phyloP scores from a whole-genome alignment of 2,329 filamentous ascomycete species.

The Blastomyces emzantsi region DNA sequence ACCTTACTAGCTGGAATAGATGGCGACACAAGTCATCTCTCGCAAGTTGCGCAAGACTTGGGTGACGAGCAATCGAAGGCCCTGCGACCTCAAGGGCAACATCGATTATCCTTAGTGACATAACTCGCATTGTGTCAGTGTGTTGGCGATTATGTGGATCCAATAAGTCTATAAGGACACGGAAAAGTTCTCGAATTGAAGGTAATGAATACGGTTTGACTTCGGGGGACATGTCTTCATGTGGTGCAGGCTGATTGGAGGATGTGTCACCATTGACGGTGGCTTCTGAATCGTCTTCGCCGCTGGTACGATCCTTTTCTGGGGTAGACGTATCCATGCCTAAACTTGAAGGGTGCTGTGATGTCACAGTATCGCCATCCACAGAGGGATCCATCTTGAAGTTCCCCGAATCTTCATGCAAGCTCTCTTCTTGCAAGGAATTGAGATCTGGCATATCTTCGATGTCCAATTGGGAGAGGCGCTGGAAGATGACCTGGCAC shows the following conservation, averaged over 20 bases:
- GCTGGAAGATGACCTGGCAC: slow-evolving; percentile 97
- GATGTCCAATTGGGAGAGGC: slow-evolving; percentile 76
- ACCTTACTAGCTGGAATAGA: slow-evolving; percentile 90
- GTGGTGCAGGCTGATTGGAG: slow-evolving; percentile 27
- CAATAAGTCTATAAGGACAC: slow-evolving; percentile 85
- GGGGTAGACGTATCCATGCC: slow-evolving; percentile 29
- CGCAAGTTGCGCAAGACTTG: slow-evolving; percentile 74
- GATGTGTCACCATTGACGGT: slow-evolving; percentile 26
- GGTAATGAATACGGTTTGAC: slow-evolving; percentile 87
- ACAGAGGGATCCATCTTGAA: slow-evolving; percentile 77
- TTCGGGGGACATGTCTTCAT: slow-evolving; percentile 42
- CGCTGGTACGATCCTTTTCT: slow-evolving; percentile 27
- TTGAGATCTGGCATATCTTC: slow-evolving; percentile 60
- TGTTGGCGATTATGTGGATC: slow-evolving; percentile 90
- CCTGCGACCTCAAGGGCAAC: slow-evolving; percentile 94
- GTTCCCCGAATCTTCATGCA: slow-evolving; percentile 58
- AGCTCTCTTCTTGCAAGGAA: slow-evolving; percentile 51
- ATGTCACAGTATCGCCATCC: slow-evolving; percentile 54
- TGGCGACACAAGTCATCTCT: slow-evolving; percentile 91
- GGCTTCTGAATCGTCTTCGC: slow-evolving; percentile 28
- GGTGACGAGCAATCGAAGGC: slow-evolving; percentile 87
- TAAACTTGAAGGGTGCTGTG: slow-evolving; percentile 39
- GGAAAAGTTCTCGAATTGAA: slow-evolving; percentile 87
- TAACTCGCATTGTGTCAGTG: slow-evolving; percentile 91
- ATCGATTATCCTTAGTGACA: slow-evolving; percentile 94